These are phyloP conservation scores for Chamaenerion angustifolium DNA, from an alignment of 345 rosid species.

Conservation along the genomic window DNA sequence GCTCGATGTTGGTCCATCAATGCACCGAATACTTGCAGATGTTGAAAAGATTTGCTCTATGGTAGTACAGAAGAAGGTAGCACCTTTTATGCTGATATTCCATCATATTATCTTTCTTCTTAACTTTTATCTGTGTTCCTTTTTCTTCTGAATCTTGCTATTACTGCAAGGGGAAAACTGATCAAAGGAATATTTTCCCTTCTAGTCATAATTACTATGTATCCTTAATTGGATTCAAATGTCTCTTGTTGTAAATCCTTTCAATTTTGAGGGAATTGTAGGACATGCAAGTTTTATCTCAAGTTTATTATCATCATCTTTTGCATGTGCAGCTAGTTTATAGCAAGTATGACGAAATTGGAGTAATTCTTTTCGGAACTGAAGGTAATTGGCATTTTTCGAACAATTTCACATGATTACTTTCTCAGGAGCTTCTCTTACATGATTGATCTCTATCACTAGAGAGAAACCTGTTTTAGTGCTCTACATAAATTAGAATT, in stretches of 20 bases:
- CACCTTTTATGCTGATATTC: background rate
- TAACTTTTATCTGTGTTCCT: background rate
- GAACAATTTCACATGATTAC: background rate
- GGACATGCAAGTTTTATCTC: background rate
- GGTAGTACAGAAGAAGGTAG: constrained; percentile 73
- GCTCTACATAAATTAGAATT: no score
- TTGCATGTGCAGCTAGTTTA: constrained; percentile 52
- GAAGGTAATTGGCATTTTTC: constrained; percentile 29
- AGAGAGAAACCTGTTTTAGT: no score
- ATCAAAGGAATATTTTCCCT: no score
- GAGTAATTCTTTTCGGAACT: constrained; percentile 69
- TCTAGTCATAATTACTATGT: no score
- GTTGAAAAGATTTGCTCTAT: constrained; percentile 55
- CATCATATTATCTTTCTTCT: background rate
- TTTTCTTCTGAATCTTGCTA: background rate
- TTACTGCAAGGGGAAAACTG: no score
- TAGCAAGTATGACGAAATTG: constrained; percentile 71
- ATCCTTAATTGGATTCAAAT: no score
- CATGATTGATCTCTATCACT: no score
- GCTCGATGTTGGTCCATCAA: constrained; percentile 76
- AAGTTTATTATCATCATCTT: constrained; percentile 2
- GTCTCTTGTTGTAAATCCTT: no score
- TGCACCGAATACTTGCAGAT: constrained; percentile 52
- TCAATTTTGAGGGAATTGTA: background rate
- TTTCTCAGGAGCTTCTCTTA: background rate